Evolutionary conservation across 805 yeast species (phyloP), one percentile per base, ranked within the genome.

Genomic region (Yamadazyma takamatsuzukensis): DNA sequence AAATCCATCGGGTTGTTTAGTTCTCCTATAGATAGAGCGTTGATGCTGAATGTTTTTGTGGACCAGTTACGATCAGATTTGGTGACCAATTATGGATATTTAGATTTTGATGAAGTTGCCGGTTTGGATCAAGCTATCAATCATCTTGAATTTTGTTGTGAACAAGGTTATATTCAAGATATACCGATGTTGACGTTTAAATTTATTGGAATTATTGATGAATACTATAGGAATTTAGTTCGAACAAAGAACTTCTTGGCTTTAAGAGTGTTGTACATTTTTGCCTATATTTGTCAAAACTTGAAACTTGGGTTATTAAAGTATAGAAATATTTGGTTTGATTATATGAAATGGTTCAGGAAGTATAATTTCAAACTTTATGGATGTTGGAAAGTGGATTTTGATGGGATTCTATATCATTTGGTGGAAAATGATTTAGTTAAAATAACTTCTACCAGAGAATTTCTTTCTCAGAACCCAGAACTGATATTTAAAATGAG

Each of bases 181-280:
- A 7, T 19, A 8, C 64, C 65, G 2, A 39, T 59, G 9, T 69
- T 68, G 5, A 27, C 61, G 5, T 59, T 47, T 37, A 40, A 53
- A 32, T 57, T 61, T 50, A 27, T 56, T 6, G 34, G 56, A 6
- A 10, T 48, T 9, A 8, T 53, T 9, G 34, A 38, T 3, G 35
- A 37, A 4, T 39, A 40, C 5, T 38, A 34, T 15, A 34, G 34
- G 25, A 41, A 30, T 6, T 31, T 59, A 36, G 37, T 55, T 4
- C 41, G 54, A 23, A 12, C 16, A 3, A 42, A 49, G 21, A 37
- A 58, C 26, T 47, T 37, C 24, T 47, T 49, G 24, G 64, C 65
- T 0, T 36, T 56, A 15, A 40, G 59, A 19, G 7, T 59, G 2
- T 29, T 64, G 10, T 55, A 37, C 30, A 33, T 43, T 0, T 54